A percentile compares a stretch with the other conserved stretches of the same genome.
Conservation (phyloP, 768 basidiomycete species). For the Pholiota microspora region DNA sequence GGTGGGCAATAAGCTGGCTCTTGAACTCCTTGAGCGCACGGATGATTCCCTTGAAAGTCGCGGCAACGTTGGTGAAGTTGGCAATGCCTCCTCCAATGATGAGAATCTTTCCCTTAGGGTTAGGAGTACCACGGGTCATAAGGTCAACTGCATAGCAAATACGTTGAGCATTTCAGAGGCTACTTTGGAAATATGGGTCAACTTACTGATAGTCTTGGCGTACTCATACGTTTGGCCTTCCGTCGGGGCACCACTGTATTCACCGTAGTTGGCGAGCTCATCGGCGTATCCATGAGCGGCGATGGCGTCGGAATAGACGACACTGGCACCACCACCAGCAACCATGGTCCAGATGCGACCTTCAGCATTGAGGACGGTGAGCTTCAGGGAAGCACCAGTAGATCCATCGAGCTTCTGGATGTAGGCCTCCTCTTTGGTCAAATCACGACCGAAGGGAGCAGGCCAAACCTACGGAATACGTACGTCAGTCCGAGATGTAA, state of each 20-base stretch:
- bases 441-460: constrained; percentile 93
- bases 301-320: constrained; percentile 76
- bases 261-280: constrained; percentile 99
- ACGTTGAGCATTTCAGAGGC: not conserved
- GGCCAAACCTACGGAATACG: constrained; percentile 62
- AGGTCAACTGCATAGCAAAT: constrained; percentile 64
- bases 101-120: constrained; percentile 91
- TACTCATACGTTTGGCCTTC: constrained; percentile 99
- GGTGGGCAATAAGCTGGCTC: constrained; percentile 74
- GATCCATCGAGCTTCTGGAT: constrained; percentile 97
- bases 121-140: constrained; percentile 85
- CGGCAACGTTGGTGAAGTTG: constrained; percentile 99
- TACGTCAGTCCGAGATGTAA: not conserved
- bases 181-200: not conserved
- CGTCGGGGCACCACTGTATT: constrained; percentile 97
- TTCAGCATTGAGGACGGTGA: constrained; percentile 92
- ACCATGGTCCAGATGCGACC: constrained; percentile 99
- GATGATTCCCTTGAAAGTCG: constrained; percentile 99
- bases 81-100: constrained; percentile 99
- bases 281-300: constrained; percentile 93
- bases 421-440: constrained; percentile 99
- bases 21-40: constrained; percentile 94
- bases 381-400: constrained; percentile 96
- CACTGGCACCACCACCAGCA: constrained; percentile 85
- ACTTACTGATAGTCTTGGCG: constrained; percentile 93